Percentiles rank a stretch among this genome's conserved stretches.
phyloP scores from a whole-genome alignment of 257 asterid genomes.

The Penstemon newberryi region DNA sequence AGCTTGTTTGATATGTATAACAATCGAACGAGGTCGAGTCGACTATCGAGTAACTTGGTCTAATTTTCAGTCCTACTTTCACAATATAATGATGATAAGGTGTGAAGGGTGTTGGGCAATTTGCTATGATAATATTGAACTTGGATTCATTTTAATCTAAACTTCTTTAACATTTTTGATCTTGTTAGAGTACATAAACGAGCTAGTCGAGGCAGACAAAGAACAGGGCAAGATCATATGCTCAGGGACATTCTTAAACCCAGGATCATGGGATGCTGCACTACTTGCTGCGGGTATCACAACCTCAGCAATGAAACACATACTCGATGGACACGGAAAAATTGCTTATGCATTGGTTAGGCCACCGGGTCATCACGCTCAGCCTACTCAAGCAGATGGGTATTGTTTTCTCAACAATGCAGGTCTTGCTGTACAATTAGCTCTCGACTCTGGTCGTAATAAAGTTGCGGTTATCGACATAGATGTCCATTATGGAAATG shows the following conservation, averaged over 20 bases:
- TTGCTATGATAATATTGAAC: not conserved
- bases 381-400: constrained; percentile 86
- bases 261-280: constrained; percentile 86
- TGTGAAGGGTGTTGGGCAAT: not conserved
- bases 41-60: too few species aligned
- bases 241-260: constrained; percentile 76
- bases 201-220: constrained; percentile 76
- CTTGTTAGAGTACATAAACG: constrained; percentile 64
- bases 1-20: too few species aligned
- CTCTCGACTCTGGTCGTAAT: constrained; percentile 51
- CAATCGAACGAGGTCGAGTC: too few species aligned
- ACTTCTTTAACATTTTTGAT: not conserved
- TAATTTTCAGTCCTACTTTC: too few species aligned
- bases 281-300: constrained; percentile 90
- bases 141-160: constrained; percentile 8
- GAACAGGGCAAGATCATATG: constrained; percentile 47
- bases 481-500: constrained; percentile 93
- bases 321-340: constrained; percentile 57
- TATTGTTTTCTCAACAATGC: constrained; percentile 92
- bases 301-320: constrained; percentile 75
- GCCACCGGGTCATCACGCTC: constrained; percentile 99
- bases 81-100: not conserved
- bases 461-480: constrained; percentile 74
- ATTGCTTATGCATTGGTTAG: constrained; percentile 75
- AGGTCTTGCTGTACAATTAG: constrained; percentile 67